phyloP scores from a whole-genome alignment of 495 filamentous ascomycete genomes.

The Pyrenopolyporus hunteri region DNA sequence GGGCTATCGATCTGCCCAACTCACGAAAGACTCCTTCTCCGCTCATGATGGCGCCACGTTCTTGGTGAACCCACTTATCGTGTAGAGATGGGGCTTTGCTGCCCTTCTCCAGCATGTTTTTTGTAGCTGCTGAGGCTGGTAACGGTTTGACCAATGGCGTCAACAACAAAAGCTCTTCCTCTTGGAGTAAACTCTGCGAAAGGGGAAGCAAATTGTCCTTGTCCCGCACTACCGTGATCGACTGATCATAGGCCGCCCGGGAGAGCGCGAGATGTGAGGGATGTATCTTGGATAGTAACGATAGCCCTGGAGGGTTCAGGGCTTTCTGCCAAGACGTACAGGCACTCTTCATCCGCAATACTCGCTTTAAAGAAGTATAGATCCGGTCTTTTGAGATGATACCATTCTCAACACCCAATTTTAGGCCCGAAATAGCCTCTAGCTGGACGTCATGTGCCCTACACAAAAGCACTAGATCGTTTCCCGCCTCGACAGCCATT shows the following conservation, averaged over 20 bases:
- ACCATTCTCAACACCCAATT: slow-evolving; percentile 82
- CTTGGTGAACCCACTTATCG: slow-evolving; percentile 59
- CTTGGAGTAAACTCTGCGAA: slow-evolving; percentile 74
- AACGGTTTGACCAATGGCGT: slow-evolving; percentile 87
- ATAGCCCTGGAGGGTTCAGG: slow-evolving; percentile 75
- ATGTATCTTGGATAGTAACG: slow-evolving; percentile 75
- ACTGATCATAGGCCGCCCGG: slow-evolving; percentile 80
- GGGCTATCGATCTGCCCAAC: slow-evolving; percentile 77
- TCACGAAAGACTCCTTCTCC: slow-evolving; percentile 88
- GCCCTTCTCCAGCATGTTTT: slow-evolving; percentile 55
- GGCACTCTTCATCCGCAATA: slow-evolving; percentile 74
- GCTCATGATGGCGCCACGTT: slow-evolving; percentile 77
- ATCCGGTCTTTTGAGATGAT: slow-evolving; percentile 80
- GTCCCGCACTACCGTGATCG: slow-evolving; percentile 85
- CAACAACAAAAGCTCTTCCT: slow-evolving; percentile 81
- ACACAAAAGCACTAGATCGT: slow-evolving; percentile 83
- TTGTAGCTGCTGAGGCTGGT: slow-evolving; percentile 76
- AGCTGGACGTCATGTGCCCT: slow-evolving; percentile 84
- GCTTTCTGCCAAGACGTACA: slow-evolving; percentile 87
- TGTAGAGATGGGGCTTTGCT: slow-evolving; percentile 56
- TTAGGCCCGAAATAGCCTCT: slow-evolving; percentile 83
- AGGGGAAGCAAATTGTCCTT: slow-evolving; percentile 79
- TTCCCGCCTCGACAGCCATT: slow-evolving; percentile 93
- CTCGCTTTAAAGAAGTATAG: slow-evolving; percentile 71
- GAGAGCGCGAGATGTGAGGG: slow-evolving; percentile 78